A percentile compares a stretch with the other conserved stretches of the same genome.
Evolutionary conservation across 108 stramenopile genomes (phyloP).

Genomic region (Heterococcus sp.): DNA sequence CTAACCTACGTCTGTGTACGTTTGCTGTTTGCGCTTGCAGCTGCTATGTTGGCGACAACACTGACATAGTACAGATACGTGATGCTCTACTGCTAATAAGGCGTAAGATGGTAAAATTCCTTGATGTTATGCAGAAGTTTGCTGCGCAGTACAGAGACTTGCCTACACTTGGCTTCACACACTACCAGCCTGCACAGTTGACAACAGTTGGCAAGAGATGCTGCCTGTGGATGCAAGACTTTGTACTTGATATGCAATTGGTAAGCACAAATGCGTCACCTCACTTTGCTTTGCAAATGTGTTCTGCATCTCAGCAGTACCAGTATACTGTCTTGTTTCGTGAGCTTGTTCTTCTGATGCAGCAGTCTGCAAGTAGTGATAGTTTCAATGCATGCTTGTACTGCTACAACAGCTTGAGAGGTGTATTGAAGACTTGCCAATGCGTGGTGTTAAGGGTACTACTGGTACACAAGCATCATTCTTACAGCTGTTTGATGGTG

Average conservation of each 20-base stretch:
- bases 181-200: conserved; percentile 95
- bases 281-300: too few relatives aligned
- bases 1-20: too few relatives aligned
- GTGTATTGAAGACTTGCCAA: conserved; percentile 84
- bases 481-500: conserved; percentile 95
- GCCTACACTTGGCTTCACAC: conserved; percentile 95
- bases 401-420: conserved; percentile 61
- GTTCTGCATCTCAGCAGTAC: too few relatives aligned
- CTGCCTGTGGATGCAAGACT: conserved; percentile 95
- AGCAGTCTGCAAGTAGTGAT: too few relatives aligned
- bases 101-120: conserved; percentile 80
- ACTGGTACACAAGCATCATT: conserved; percentile 98
- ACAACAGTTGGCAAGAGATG: conserved; percentile 95
- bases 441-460: conserved; percentile 98
- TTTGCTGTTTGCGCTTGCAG: too few relatives aligned
- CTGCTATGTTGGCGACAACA: conserved; percentile 95
- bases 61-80: conserved; percentile 85
- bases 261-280: neutral
- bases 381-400: too few relatives aligned
- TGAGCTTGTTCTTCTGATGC: too few relatives aligned
- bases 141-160: conserved; percentile 74
- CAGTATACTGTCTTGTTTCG: too few relatives aligned
- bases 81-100: conserved; percentile 77
- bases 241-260: conserved; percentile 74
- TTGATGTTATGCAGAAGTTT: conserved; percentile 72